These are phyloP conservation scores for Cantharellus anzutake DNA, from an alignment of 768 basidiomycete species.

Conservation along the genomic window DNA sequence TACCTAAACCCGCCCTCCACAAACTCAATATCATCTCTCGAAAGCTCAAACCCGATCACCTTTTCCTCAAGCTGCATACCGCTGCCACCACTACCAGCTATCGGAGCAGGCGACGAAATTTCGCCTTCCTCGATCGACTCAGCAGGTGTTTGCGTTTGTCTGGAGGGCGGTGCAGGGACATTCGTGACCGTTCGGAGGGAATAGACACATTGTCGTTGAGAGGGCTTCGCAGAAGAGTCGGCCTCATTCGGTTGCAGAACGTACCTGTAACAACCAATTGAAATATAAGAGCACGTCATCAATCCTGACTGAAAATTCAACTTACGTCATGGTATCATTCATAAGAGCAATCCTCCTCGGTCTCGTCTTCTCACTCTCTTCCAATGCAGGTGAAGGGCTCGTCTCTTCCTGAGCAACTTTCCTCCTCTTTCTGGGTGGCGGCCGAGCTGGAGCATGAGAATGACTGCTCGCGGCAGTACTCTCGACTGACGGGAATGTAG, in stretches of 20 bases:
- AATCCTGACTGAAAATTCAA: too few species aligned
- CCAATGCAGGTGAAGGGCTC: not conserved
- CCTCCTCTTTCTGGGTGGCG: conserved; percentile 1
- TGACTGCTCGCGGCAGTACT: not conserved
- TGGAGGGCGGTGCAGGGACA: not conserved
- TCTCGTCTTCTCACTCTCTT: not conserved
- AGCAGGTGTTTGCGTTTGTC: not conserved
- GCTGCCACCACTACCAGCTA: too few species aligned
- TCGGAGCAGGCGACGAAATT: too few species aligned
- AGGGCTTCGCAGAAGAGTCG: not conserved
- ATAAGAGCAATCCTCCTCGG: conserved; percentile 2
- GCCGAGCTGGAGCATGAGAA: not conserved
- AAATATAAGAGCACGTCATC: not conserved
- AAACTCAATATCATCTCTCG: conserved; percentile 2
- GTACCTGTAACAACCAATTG: not conserved
- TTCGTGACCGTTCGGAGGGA: not conserved
- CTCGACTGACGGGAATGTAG: not conserved
- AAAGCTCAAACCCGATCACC: not conserved
- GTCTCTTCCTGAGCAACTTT: not conserved
- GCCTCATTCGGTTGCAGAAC: not conserved
- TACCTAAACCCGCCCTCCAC: not conserved
- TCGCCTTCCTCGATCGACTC: too few species aligned
- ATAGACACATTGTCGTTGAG: not conserved
- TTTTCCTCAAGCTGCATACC: not conserved
- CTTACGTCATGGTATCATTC: not conserved